These are phyloP conservation scores for Miamiensis avidus DNA, from an alignment of 169 alveolate species.

Conservation along the genomic window DNA sequence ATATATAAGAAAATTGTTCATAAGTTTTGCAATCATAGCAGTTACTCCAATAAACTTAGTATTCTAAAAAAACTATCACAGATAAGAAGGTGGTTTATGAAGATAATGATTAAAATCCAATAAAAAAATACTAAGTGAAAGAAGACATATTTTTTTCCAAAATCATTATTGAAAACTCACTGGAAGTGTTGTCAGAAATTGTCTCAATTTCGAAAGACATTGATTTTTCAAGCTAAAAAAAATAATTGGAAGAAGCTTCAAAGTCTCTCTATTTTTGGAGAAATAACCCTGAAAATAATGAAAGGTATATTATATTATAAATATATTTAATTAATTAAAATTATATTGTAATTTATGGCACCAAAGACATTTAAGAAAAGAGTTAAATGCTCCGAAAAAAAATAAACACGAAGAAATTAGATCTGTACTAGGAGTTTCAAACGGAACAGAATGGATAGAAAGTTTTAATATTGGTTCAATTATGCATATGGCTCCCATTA, in stretches of 20 bases:
- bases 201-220: background rate
- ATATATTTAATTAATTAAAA: no score
- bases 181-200: background rate
- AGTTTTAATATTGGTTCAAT: constrained; percentile 44
- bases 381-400: constrained; percentile 3
- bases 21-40: no score
- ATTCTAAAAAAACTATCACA: background rate
- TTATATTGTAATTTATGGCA: no score
- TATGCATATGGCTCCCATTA: constrained; percentile 46
- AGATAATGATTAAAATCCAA: no score
- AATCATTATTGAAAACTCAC: constrained; percentile 5
- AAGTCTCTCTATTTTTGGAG: constrained; percentile 39
- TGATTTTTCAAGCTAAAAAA: background rate
- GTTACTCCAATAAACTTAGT: background rate
- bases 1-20: no score
- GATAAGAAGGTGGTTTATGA: background rate
- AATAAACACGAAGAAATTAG: constrained; percentile 30
- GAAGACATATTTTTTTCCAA: constrained; percentile 9
- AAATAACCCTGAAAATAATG: constrained; percentile 50
- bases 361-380: constrained; percentile 28
- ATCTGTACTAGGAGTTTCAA: constrained; percentile 37
- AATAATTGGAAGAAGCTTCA: constrained; percentile 30
- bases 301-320: no score
- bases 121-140: background rate
- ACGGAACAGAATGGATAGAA: constrained; percentile 45